These are phyloP conservation scores for Solanum sejunctum DNA, from an alignment of 257 asterid genomes.

Conservation along the genomic window DNA sequence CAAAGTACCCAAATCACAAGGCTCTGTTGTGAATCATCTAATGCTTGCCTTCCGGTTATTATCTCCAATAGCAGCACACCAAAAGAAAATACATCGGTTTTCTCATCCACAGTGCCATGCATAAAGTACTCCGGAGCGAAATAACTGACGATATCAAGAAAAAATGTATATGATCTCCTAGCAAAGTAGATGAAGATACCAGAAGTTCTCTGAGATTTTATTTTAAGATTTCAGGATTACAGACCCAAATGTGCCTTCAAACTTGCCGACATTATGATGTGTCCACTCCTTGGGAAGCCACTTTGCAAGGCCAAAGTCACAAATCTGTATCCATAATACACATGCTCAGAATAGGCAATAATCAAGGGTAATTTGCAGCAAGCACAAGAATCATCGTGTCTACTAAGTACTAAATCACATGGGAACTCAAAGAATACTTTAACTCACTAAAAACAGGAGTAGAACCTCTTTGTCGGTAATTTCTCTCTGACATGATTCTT, in stretches of 20 bases:
- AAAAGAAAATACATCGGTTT: conserved; percentile 60
- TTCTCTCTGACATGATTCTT: neutral
- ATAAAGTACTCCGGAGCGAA: conserved; percentile 75
- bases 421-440: neutral
- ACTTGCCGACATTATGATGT: conserved; percentile 44
- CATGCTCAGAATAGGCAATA: neutral
- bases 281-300: conserved; percentile 71
- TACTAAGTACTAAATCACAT: neutral
- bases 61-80: conserved; percentile 66
- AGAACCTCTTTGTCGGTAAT: neutral
- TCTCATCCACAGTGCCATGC: conserved; percentile 68
- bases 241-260: conserved; percentile 81
- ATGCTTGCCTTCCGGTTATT: conserved; percentile 46
- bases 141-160: conserved; percentile 22
- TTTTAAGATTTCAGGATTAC: conserved; percentile 3
- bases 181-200: neutral
- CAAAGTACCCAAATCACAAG: conserved; percentile 58
- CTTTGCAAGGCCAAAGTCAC: conserved; percentile 78
- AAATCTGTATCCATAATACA: conserved; percentile 25
- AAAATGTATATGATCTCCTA: neutral
- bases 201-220: neutral
- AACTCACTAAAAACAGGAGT: neutral
- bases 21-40: conserved; percentile 44
- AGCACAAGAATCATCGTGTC: neutral
- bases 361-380: neutral